A percentile compares a stretch with the other conserved stretches of the same genome.
Conservation (phyloP, 2,329 filamentous ascomycete species). For the Seiridium cupressi region DNA sequence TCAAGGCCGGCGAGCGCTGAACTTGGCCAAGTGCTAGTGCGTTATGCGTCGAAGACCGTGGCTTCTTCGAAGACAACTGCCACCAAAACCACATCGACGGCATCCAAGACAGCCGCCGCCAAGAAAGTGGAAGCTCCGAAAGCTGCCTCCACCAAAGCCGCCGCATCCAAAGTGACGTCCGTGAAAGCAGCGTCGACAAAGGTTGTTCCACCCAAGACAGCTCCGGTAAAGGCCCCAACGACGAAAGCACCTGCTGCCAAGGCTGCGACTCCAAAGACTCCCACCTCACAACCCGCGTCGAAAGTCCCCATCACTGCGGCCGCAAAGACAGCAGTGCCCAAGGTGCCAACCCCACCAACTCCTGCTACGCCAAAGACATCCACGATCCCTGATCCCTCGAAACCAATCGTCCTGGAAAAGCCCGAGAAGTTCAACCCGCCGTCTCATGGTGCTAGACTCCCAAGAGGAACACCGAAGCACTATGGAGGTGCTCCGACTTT, state of each 20-base stretch:
- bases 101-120: constrained; percentile 16
- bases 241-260: constrained; percentile 1
- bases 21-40: constrained; percentile 27
- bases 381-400: constrained; percentile 33
- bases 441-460: constrained; percentile 75
- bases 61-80: constrained; percentile 43
- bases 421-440: constrained; percentile 89
- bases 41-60: constrained; percentile 34
- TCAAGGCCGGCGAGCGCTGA: constrained; percentile 22
- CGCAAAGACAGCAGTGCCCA: constrained; percentile 9
- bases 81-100: constrained; percentile 24
- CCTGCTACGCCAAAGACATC: constrained; percentile 10
- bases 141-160: constrained; percentile 12
- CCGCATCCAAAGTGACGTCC: constrained; percentile 15
- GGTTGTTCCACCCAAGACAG: constrained; percentile 5
- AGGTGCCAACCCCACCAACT: background rate
- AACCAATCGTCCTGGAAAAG: constrained; percentile 75
- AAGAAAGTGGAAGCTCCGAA: constrained; percentile 15
- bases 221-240: constrained; percentile 5
- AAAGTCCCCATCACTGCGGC: background rate
- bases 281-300: background rate
- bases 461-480: constrained; percentile 54
- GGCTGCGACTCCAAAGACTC: constrained; percentile 9
- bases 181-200: constrained; percentile 9
- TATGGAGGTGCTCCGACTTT: constrained; percentile 72